These are phyloP conservation scores for Basipetospora sp. DNA, from an alignment of 2,329 filamentous ascomycete species.

Conservation along the genomic window DNA sequence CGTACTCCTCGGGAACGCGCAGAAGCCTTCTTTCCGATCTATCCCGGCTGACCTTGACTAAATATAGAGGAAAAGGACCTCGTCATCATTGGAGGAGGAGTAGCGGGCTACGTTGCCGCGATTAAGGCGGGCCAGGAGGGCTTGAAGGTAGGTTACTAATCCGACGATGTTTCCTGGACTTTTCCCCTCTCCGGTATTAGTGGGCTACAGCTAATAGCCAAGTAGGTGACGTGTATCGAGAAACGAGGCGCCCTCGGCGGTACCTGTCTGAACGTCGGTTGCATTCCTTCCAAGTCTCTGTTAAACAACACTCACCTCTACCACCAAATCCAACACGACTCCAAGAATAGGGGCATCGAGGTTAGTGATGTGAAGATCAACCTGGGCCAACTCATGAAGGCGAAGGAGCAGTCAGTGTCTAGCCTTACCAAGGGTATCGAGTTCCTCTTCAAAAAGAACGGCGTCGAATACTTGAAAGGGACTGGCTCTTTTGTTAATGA, in stretches of 20 bases:
- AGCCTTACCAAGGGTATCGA: slow-evolving; percentile 94
- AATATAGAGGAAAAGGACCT: slow-evolving; percentile 80
- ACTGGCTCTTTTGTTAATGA: slow-evolving; percentile 74
- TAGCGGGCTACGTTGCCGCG: slow-evolving; percentile 94
- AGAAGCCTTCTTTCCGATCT: no score
- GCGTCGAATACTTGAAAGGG: slow-evolving; percentile 94
- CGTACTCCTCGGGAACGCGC: no score
- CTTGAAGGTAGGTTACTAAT: slow-evolving; percentile 57
- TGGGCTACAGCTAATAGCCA: slow-evolving; percentile 1
- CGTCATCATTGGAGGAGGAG: slow-evolving; percentile 93
- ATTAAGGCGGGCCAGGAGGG: slow-evolving; percentile 98
- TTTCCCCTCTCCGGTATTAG: no score
- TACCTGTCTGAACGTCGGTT: slow-evolving; percentile 97
- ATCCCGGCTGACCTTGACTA: slow-evolving; percentile 1
- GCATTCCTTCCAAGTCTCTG: slow-evolving; percentile 97
- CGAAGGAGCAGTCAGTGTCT: slow-evolving; percentile 81
- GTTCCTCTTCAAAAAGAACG: slow-evolving; percentile 98
- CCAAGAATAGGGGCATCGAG: slow-evolving; percentile 91
- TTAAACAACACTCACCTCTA: slow-evolving; percentile 99
- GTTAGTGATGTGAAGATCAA: slow-evolving; percentile 96
- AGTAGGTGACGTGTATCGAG: slow-evolving; percentile 87
- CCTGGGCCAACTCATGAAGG: slow-evolving; percentile 91
- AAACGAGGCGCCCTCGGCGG: slow-evolving; percentile 91
- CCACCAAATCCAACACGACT: slow-evolving; percentile 93
- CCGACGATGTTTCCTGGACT: no score